These are phyloP conservation scores for Lentinula lateritia DNA, from an alignment of 768 basidiomycete species.

Conservation along the genomic window DNA sequence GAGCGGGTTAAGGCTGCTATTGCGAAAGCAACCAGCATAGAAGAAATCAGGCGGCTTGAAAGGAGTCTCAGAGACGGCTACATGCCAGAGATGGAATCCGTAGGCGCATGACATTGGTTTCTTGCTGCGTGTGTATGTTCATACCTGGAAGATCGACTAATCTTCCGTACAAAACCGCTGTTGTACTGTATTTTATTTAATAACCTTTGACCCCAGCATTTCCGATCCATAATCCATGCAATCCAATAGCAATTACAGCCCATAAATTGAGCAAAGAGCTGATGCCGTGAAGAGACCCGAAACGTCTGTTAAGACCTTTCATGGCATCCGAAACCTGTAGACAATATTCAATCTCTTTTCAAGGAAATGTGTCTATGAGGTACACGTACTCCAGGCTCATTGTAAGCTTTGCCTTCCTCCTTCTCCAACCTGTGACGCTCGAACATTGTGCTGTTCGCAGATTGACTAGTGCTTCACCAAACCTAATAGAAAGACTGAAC, in stretches of 20 bases:
- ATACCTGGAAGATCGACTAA: background rate
- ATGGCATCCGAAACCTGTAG: slow-evolving; percentile 59
- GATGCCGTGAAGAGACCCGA: slow-evolving; percentile 63
- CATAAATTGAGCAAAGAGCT: slow-evolving; percentile 62
- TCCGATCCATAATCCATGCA: slow-evolving; percentile 72
- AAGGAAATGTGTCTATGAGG: background rate
- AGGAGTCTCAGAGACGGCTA: slow-evolving; percentile 81
- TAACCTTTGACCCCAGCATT: slow-evolving; percentile 40
- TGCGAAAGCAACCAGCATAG: slow-evolving; percentile 83
- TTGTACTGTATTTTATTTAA: slow-evolving; percentile 1
- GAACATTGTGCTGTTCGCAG: slow-evolving; percentile 59
- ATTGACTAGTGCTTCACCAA: background rate
- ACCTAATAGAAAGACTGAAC: slow-evolving; percentile 13
- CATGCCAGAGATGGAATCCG: slow-evolving; percentile 70
- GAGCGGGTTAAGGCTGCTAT: slow-evolving; percentile 85
- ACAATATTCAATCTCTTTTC: slow-evolving; percentile 2
- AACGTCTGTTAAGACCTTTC: slow-evolving; percentile 63
- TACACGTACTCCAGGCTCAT: slow-evolving; percentile 53
- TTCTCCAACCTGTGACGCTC: slow-evolving; percentile 69
- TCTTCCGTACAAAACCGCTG: background rate
- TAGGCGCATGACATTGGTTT: slow-evolving; percentile 56
- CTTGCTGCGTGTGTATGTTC: slow-evolving; percentile 23
- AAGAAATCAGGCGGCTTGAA: slow-evolving; percentile 82
- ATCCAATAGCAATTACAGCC: slow-evolving; percentile 52
- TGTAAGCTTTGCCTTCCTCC: slow-evolving; percentile 62